Base-by-base conservation (phyloP, 2,329 filamentous ascomycete species). In the Dactylellina leptospora region DNA sequence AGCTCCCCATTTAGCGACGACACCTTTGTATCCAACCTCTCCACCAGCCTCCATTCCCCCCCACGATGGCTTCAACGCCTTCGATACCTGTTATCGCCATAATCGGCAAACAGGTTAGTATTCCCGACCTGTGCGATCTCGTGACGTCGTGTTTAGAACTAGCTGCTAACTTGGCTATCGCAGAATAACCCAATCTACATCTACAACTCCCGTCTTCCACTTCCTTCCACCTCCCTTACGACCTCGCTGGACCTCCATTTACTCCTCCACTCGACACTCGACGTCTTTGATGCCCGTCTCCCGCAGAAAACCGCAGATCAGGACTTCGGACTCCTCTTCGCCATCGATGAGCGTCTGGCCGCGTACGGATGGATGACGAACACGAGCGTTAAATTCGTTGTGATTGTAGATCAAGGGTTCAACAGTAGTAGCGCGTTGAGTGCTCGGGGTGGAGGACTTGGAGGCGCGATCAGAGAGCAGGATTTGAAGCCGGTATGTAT, bases 321-420 rank as follows among this genome's bases (percentile, higher is more conserved):
- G 76, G 93, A 97, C 79, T 89, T 95, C 75, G 93, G 95, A 27
- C 86, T 97, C 10, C 85, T 99, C 54, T 93, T 97, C 81, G 92
- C 93, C 69, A 85, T 97, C 70, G 95, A 97, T 82, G 93, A 99
- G 82, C 87, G 93, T 23, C 85, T 97, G 48, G 92, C 93, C 33
- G 90, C 92, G 75, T 99, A 97, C 82, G 95, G 95, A 77, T 97
- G 91, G 87, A 86, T 97, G 80, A 97, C 95, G 63, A 97, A 96
- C 81, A 97, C 95, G 23, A 92, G 92, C 40, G 87, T 96, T 74
- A 93, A 93, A 79, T 88, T 99, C 78, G 88, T 97, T 30, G 89
- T 92, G 74, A 87, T 97, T 2, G 89, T 97, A 27, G 93, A 99
- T 81, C 92, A 96, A 86, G 87, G 92, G 75, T 93, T 92, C 1